Conservation (phyloP, 2,329 filamentous ascomycete species). For the Aspergillus texensis region DNA sequence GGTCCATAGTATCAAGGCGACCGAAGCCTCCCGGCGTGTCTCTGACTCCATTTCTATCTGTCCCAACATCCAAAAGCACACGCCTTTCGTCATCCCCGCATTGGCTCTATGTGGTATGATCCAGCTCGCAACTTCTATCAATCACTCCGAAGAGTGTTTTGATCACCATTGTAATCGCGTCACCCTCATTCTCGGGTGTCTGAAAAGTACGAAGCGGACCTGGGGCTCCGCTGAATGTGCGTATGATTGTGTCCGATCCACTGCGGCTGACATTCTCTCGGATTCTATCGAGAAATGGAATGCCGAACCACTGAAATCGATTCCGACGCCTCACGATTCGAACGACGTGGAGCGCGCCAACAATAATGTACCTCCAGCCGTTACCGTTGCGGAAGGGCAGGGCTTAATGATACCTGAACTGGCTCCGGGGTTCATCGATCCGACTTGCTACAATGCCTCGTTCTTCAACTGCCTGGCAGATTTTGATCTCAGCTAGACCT, state of each 20-base stretch:
- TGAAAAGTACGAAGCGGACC: constrained; percentile 34
- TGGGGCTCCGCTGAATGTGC: constrained; percentile 35
- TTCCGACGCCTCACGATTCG: constrained; percentile 22
- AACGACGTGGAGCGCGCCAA: constrained; percentile 20
- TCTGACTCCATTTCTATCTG: constrained; percentile 37
- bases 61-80: constrained; percentile 35
- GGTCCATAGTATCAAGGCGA: constrained; percentile 40
- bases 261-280: constrained; percentile 32
- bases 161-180: constrained; percentile 43
- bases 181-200: constrained; percentile 37
- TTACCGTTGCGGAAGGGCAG: constrained; percentile 26
- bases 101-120: constrained; percentile 37
- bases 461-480: constrained; percentile 32
- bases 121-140: constrained; percentile 36
- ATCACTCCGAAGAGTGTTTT: constrained; percentile 40
- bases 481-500: constrained; percentile 26
- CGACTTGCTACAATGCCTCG: constrained; percentile 34
- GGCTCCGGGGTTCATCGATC: constrained; percentile 31
- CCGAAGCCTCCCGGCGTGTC: constrained; percentile 36
- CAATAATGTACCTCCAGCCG: constrained; percentile 15
- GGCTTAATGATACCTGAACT: constrained; percentile 31
- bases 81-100: constrained; percentile 34
- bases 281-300: constrained; percentile 33
- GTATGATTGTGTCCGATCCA: constrained; percentile 29
- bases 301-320: constrained; percentile 27